phyloP scores from a whole-genome alignment of 164 flowering plant species.

The Dillenia turbinata region DNA sequence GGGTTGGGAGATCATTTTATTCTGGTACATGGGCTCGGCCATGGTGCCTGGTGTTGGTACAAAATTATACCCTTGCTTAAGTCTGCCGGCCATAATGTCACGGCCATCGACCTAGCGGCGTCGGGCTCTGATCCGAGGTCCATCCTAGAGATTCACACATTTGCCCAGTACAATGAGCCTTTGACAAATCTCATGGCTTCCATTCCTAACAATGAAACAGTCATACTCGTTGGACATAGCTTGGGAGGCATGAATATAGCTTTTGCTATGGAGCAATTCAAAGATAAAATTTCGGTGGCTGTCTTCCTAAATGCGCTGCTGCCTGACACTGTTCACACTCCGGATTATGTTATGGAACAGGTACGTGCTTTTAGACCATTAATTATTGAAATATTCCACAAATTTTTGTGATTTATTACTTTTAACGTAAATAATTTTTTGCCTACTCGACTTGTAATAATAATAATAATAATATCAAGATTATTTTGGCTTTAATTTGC shows the following conservation, averaged over 20 bases:
- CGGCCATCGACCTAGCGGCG: conserved; percentile 8
- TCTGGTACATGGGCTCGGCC: conserved; percentile 13
- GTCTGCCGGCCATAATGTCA: conserved; percentile 8
- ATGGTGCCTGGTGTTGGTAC: conserved; percentile 21
- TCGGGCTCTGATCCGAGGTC: conserved; percentile 2
- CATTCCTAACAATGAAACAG: conserved; percentile 13
- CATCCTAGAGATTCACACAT: neutral
- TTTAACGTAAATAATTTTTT: too few relatives aligned
- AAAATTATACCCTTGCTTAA: conserved; percentile 6
- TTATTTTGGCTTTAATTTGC: too few relatives aligned
- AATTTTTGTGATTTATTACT: neutral
- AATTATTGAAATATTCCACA: neutral
- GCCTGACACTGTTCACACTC: conserved; percentile 8
- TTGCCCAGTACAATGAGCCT: neutral
- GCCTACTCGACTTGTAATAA: too few relatives aligned
- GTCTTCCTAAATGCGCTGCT: conserved; percentile 12
- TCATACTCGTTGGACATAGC: conserved; percentile 18
- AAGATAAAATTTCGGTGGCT: conserved; percentile 14
- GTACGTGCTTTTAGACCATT: neutral
- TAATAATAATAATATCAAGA: too few relatives aligned
- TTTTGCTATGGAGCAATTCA: conserved; percentile 15
- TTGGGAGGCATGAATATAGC: conserved; percentile 12
- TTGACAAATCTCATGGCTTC: conserved; percentile 9
- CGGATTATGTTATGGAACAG: conserved; percentile 13
- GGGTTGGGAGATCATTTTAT: conserved; percentile 7